These are phyloP conservation scores for Sistotremastrum suecicum DNA, from an alignment of 768 basidiomycete species.

Conservation along the genomic window DNA sequence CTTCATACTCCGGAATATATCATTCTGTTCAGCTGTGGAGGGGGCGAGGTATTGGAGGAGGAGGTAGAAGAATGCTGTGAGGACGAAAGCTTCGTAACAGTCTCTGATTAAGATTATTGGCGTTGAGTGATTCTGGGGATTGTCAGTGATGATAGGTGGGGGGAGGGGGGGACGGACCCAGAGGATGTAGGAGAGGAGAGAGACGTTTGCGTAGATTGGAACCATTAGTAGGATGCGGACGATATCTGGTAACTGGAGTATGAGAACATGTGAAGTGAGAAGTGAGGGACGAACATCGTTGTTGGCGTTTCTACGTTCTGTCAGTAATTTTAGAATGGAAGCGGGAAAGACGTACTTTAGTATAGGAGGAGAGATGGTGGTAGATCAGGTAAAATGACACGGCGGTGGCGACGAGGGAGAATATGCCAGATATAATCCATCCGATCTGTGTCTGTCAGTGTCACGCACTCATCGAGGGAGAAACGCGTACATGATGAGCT, in stretches of 20 bases:
- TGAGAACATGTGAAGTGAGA: not conserved
- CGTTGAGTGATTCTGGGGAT: constrained; percentile 44
- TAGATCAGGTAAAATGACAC: constrained; percentile 63
- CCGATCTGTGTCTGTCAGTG: constrained; percentile 31
- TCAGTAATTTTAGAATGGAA: not conserved
- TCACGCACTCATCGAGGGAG: too few relatives aligned
- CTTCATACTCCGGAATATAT: constrained; percentile 35
- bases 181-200: constrained; percentile 54
- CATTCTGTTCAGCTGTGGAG: constrained; percentile 43
- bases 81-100: constrained; percentile 61
- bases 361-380: constrained; percentile 62
- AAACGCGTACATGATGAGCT: too few relatives aligned
- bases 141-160: not conserved
- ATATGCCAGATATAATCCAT: constrained; percentile 50
- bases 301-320: constrained; percentile 42
- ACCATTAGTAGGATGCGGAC: constrained; percentile 69
- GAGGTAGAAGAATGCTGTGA: constrained; percentile 70
- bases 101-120: constrained; percentile 58
- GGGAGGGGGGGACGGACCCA: constrained; percentile 30
- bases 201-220: constrained; percentile 57
- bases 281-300: constrained; percentile 35
- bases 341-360: constrained; percentile 32
- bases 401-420: constrained; percentile 39
- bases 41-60: constrained; percentile 57
- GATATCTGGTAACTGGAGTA: constrained; percentile 31